phyloP scores from a whole-genome alignment of 2,329 filamentous ascomycete species.

The Trichoderma gracile region DNA sequence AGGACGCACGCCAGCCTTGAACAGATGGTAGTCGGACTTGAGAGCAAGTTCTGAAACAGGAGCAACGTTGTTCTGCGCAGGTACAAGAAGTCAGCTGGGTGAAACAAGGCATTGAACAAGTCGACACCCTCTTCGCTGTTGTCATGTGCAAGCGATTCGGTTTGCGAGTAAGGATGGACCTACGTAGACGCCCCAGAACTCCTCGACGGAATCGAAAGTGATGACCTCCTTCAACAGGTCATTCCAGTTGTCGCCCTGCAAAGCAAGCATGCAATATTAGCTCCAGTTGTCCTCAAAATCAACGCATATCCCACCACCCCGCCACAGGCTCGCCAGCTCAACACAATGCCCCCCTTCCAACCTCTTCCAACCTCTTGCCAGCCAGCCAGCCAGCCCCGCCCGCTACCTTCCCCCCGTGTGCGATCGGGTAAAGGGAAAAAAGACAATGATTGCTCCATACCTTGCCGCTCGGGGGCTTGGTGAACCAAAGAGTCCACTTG shows the following conservation, averaged over 20 bases:
- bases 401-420: background rate
- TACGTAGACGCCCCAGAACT: conserved; percentile 99
- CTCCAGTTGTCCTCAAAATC: background rate
- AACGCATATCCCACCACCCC: background rate
- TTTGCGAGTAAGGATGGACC: conserved; percentile 41
- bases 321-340: background rate
- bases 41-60: conserved; percentile 91
- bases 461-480: conserved; percentile 95
- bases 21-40: conserved; percentile 99
- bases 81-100: background rate
- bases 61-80: conserved; percentile 91
- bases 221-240: conserved; percentile 98
- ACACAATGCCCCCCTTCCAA: background rate
- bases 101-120: background rate
- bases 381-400: background rate
- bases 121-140: background rate
- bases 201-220: conserved; percentile 96
- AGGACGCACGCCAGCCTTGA: conserved; percentile 94
- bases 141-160: no score
- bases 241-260: conserved; percentile 94
- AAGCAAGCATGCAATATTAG: background rate
- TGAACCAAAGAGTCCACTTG: conserved; percentile 99
- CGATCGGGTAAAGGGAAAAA: no score
- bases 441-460: conserved; percentile 46
- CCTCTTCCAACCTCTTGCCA: background rate